Conservation (phyloP, 2,329 filamentous ascomycete genomes). For the Myriosclerotinia duriaeana region DNA sequence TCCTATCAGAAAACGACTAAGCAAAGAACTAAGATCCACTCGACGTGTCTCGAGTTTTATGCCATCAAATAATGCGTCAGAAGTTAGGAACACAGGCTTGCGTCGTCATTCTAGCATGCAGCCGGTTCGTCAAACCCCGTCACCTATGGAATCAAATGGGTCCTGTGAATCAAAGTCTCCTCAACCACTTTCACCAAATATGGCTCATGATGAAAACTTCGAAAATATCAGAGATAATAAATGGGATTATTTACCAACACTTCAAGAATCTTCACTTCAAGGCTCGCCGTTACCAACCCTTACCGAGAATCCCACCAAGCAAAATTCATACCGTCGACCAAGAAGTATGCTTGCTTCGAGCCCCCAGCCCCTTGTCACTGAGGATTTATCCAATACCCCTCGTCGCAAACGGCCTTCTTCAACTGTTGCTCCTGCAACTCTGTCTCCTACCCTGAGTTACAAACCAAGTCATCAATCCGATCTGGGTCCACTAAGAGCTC, state of each 20-base stretch:
- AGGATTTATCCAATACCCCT: constrained; percentile 11
- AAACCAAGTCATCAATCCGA: constrained; percentile 11
- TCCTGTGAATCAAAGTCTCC: constrained; percentile 14
- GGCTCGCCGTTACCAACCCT: not conserved
- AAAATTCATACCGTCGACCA: constrained; percentile 8
- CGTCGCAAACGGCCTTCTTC: constrained; percentile 11
- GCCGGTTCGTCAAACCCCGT: not conserved
- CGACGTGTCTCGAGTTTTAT: constrained; percentile 31
- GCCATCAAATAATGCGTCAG: constrained; percentile 25
- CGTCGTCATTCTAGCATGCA: constrained; percentile 28
- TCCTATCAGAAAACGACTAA: not conserved
- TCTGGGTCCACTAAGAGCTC: constrained; percentile 11
- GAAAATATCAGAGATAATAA: constrained; percentile 4
- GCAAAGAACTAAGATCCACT: constrained; percentile 15
- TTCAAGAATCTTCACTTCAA: constrained; percentile 11
- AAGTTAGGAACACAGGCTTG: constrained; percentile 26
- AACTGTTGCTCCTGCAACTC: constrained; percentile 17
- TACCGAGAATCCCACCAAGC: not conserved
- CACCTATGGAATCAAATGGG: constrained; percentile 19
- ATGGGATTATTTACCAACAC: constrained; percentile 10
- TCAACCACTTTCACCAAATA: constrained; percentile 1
- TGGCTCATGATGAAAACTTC: constrained; percentile 4
- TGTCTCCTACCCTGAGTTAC: not conserved
- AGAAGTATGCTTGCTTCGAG: constrained; percentile 16
- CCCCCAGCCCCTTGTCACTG: not conserved